These are phyloP conservation scores for Aphanocladium album DNA, from an alignment of 2,329 filamentous ascomycete species.

Conservation along the genomic window DNA sequence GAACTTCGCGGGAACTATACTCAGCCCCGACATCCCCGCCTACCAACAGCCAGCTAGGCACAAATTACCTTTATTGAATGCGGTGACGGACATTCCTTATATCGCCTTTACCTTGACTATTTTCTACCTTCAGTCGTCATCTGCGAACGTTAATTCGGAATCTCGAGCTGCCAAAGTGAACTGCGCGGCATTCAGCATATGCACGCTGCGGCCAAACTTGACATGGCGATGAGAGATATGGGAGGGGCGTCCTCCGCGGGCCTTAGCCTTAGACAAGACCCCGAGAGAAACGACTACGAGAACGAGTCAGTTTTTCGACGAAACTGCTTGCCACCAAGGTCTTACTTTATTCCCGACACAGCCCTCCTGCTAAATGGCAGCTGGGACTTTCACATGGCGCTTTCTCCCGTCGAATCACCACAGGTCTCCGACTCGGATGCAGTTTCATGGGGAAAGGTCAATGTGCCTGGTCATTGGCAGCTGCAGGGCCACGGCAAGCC, in stretches of 20 bases:
- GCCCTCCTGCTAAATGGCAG: conserved; percentile 48
- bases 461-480: conserved; percentile 66
- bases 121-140: too few relatives aligned
- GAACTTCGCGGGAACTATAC: background rate
- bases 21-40: background rate
- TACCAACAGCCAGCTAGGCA: too few relatives aligned
- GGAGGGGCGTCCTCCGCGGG: background rate
- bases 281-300: conserved; percentile 34
- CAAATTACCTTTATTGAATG: too few relatives aligned
- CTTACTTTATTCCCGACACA: conserved; percentile 48
- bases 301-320: conserved; percentile 48
- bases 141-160: background rate
- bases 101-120: too few relatives aligned
- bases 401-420: conserved; percentile 42
- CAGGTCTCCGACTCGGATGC: conserved; percentile 24
- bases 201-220: background rate
- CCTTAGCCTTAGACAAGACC: background rate
- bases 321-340: conserved; percentile 47
- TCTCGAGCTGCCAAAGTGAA: background rate
- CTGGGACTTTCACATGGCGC: conserved; percentile 52
- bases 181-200: background rate
- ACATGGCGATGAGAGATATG: background rate
- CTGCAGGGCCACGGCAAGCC: conserved; percentile 62
- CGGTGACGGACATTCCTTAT: too few relatives aligned
- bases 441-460: conserved; percentile 36